Evolutionary conservation across 2,329 filamentous ascomycete genomes (phyloP).

Genomic region (Pyrenophora seminiperda): DNA sequence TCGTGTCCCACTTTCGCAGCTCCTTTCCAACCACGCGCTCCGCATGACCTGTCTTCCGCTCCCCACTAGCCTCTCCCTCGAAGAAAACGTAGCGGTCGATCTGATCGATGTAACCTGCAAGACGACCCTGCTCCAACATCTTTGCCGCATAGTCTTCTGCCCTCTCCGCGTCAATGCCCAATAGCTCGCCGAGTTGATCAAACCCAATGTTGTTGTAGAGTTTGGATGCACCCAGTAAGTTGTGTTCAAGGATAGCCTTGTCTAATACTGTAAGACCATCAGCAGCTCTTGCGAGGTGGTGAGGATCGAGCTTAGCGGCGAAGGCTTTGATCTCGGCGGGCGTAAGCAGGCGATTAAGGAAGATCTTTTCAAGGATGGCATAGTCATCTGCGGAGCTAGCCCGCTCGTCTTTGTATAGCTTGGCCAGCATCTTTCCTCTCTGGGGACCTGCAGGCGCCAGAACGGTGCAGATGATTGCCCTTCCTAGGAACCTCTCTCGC

Average conservation of each 20-base stretch:
- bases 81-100: conserved; percentile 89
- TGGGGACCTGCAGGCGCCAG: conserved; percentile 88
- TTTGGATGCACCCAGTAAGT: conserved; percentile 80
- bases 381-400: conserved; percentile 76
- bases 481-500: conserved; percentile 79
- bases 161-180: conserved; percentile 78
- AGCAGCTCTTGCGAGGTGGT: conserved; percentile 86
- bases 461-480: conserved; percentile 89
- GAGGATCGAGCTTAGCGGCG: conserved; percentile 76
- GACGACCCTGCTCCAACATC: conserved; percentile 93
- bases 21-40: conserved; percentile 67
- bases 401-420: conserved; percentile 92
- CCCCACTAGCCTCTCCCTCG: conserved; percentile 73
- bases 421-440: conserved; percentile 77
- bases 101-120: conserved; percentile 91
- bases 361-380: conserved; percentile 95
- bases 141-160: conserved; percentile 89
- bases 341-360: conserved; percentile 82
- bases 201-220: conserved; percentile 59
- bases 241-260: conserved; percentile 94
- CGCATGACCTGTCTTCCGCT: conserved; percentile 69
- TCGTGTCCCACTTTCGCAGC: conserved; percentile 84
- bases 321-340: conserved; percentile 86
- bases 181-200: conserved; percentile 73
- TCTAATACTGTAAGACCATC: conserved; percentile 93